Evolutionary conservation across 257 asterid species (phyloP), one percentile per base, ranked within the genome.

Genomic region (Nicotiana sylvestris): DNA sequence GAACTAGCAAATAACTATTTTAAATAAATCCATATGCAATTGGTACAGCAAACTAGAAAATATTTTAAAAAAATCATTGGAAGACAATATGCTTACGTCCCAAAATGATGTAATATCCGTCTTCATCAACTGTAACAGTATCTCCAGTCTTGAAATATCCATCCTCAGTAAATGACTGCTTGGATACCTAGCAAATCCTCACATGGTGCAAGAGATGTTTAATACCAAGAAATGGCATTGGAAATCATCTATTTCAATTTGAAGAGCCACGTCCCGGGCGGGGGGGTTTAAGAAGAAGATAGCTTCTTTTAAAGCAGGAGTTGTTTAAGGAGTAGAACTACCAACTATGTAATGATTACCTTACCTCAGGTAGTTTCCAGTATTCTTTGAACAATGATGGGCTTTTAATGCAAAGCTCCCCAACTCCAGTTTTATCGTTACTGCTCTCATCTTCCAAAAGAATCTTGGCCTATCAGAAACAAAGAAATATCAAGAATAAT

Each of bases 81-180:
- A 51, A 51, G 46, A 51, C 64, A 46, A 8, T 18, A 79, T 32
- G 55, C 99, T 91, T 91, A 96, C 99, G 99, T 81, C 99, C 99
- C 90, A 94, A 91, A 65, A 96, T 96, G 90, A 94, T 86, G 43
- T 91, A 94, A 86, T 94, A 96, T 84, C 99, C 99, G 83, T 96
- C 99, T 87, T 94, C 98, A 67, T 93, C 92, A 29, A 94, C 83
- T 84, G 92, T 90, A 84, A 86, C 98, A 88, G 98, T 93, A 86
- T 96, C 99, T 85, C 99, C 99, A 56, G 99, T 96, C 90, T 89
- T 96, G 89, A 94, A 96, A 94, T 89, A 96, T 32, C 98, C 99
- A 81, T 88, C 98, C 16, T 88, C 91, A 35, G 88, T 89, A 81
- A 96, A 96, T 64, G 98, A 93, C 83, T 92, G 95, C 87, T 89